These are phyloP conservation scores for Acidomyces sp. DNA, from an alignment of 495 filamentous ascomycete genomes.

Conservation along the genomic window DNA sequence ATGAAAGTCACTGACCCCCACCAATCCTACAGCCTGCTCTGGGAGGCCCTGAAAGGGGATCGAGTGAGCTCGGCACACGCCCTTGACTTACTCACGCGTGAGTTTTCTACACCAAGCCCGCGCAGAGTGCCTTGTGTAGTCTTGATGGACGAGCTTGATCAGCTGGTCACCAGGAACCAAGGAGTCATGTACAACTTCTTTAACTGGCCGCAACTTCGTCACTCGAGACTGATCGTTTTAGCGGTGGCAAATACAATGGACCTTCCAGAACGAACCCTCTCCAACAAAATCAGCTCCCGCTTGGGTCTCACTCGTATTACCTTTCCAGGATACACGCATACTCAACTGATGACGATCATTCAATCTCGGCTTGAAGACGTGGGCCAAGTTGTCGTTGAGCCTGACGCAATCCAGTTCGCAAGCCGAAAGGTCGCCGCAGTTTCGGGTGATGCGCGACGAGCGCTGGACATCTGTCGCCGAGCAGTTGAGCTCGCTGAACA, in stretches of 20 bases:
- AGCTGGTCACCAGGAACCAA: conserved; percentile 93
- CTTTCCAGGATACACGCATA: conserved; percentile 93
- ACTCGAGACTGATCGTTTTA: conserved; percentile 85
- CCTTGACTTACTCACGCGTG: conserved; percentile 74
- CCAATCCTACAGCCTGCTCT: conserved; percentile 87
- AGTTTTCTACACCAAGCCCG: conserved; percentile 82
- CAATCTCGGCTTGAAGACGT: conserved; percentile 76
- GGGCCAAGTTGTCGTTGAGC: conserved; percentile 79
- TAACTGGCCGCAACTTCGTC: conserved; percentile 92
- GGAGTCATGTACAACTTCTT: conserved; percentile 99
- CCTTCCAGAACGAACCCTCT: conserved; percentile 86
- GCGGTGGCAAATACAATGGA: conserved; percentile 99
- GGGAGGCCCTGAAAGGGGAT: conserved; percentile 91
- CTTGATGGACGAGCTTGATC: conserved; percentile 97
- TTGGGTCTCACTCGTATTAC: conserved; percentile 67
- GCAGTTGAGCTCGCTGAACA: conserved; percentile 93
- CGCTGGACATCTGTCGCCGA: conserved; percentile 87
- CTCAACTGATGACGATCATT: conserved; percentile 96
- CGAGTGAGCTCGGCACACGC: conserved; percentile 86
- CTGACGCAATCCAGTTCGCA: conserved; percentile 93
- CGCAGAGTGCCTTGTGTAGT: conserved; percentile 91
- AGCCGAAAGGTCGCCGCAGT: conserved; percentile 94
- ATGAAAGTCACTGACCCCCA: conserved; percentile 99
- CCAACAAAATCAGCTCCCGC: conserved; percentile 93
- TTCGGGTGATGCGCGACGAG: conserved; percentile 81